Evolutionary conservation across 345 rosid genomes (phyloP).

Genomic region (Rubroshorea leprosula): DNA sequence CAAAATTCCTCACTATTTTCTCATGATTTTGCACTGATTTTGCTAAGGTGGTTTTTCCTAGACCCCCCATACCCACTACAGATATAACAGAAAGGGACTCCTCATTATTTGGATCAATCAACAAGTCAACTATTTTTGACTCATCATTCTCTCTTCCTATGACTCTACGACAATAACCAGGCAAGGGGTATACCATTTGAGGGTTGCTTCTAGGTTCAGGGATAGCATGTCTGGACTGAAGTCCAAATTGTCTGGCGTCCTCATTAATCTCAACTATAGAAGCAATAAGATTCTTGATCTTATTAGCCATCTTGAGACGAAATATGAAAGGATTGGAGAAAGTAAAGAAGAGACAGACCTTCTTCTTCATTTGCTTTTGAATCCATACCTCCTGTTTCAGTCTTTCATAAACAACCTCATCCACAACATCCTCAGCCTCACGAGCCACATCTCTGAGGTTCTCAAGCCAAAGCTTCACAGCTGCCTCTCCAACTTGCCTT

Average conservation of each 20-base stretch:
- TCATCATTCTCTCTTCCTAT: constrained; percentile 14
- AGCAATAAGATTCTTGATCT: not conserved
- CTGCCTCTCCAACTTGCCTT: too few relatives aligned
- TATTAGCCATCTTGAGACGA: constrained; percentile 4
- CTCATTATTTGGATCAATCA: not conserved
- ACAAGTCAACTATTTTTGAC: not conserved
- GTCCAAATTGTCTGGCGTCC: not conserved
- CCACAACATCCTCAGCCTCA: too few relatives aligned
- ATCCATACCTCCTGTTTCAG: not conserved
- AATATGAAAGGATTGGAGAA: not conserved
- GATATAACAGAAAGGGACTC: not conserved
- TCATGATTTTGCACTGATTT: not conserved
- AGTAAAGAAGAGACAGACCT: constrained; percentile 8
- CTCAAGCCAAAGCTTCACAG: too few relatives aligned
- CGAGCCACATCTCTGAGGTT: too few relatives aligned
- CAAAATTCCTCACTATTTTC: not conserved
- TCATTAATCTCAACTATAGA: not conserved
- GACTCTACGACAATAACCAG: not conserved
- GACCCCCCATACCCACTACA: constrained; percentile 20
- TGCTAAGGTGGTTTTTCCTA: constrained; percentile 22
- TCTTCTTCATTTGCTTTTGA: not conserved
- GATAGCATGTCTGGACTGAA: not conserved
- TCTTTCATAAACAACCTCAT: constrained; percentile 1
- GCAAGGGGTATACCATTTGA: not conserved
- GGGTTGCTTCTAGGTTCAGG: not conserved